phyloP scores from a whole-genome alignment of 1,139 yeast species.

The Hansenula sp. region DNA sequence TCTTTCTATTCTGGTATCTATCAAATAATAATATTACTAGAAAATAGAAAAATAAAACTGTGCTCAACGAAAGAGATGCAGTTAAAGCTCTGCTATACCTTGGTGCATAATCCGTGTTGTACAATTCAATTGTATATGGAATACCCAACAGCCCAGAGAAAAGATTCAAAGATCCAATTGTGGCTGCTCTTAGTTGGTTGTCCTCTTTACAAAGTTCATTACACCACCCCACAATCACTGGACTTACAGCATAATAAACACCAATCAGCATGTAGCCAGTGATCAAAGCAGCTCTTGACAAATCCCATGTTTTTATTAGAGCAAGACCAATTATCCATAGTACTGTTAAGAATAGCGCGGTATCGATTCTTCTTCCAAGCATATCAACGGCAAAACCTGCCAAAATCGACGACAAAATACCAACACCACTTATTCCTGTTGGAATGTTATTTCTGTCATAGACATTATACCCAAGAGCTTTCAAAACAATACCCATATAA shows the following conservation, averaged over 20 bases:
- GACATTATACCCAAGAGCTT: conserved; percentile 32
- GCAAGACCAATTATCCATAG: conserved; percentile 13
- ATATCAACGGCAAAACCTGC: conserved; percentile 61
- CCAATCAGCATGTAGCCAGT: conserved; percentile 15
- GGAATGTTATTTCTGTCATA: conserved; percentile 40
- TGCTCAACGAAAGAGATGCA: conserved; percentile 9
- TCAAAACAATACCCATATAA: conserved; percentile 19
- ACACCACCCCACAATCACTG: conserved; percentile 18
- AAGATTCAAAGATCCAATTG: conserved; percentile 16
- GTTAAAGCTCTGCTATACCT: conserved; percentile 10
- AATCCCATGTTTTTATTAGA: conserved; percentile 14
- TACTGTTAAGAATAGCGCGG: conserved; percentile 1
- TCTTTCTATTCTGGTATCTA: neutral
- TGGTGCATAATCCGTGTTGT: conserved; percentile 15
- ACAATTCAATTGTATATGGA: conserved; percentile 10
- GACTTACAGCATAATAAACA: conserved; percentile 11
- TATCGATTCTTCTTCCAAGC: conserved; percentile 48
- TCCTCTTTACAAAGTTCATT: conserved; percentile 18
- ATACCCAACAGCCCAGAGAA: conserved; percentile 11
- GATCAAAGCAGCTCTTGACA: conserved; percentile 12
- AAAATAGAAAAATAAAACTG: conserved; percentile 9
- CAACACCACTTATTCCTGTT: conserved; percentile 41
- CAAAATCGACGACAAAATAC: conserved; percentile 39
- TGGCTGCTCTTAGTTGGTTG: conserved; percentile 17
- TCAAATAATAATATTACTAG: conserved; percentile 15